These are phyloP conservation scores for Dunaliella primolecta DNA, from an alignment of 139 green algal species.

Conservation along the genomic window DNA sequence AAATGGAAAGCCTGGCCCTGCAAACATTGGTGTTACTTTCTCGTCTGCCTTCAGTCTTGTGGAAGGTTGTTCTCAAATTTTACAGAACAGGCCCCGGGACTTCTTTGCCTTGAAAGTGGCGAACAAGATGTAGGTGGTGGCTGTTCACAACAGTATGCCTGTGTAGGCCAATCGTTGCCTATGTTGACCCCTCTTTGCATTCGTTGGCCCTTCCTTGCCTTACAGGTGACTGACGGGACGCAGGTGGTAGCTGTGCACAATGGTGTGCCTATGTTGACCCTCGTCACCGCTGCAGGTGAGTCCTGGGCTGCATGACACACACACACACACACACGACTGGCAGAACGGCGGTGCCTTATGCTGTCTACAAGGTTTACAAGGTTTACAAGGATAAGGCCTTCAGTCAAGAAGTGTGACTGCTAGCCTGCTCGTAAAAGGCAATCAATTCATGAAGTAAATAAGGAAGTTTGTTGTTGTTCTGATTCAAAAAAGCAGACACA, in stretches of 20 bases:
- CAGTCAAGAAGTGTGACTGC: too few species aligned
- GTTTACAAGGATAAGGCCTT: too few species aligned
- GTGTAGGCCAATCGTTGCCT: slow-evolving; percentile 45
- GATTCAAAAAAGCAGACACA: too few species aligned
- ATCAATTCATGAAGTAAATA: too few species aligned
- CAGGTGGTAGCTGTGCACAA: slow-evolving; percentile 51
- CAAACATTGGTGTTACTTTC: too few species aligned
- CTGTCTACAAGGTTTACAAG: too few species aligned
- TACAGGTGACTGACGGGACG: slow-evolving; percentile 66
- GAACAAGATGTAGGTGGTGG: slow-evolving; percentile 50
- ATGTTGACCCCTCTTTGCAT: background rate
- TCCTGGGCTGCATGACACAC: too few species aligned
- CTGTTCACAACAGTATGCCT: slow-evolving; percentile 51
- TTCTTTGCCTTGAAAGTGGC: slow-evolving; percentile 46
- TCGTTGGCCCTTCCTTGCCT: background rate
- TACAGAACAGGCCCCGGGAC: background rate
- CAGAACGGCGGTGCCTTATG: too few species aligned
- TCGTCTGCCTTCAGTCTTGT: background rate
- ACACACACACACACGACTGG: too few species aligned
- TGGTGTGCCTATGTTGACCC: slow-evolving; percentile 59
- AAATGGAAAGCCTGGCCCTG: too few species aligned
- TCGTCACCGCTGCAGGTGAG: slow-evolving; percentile 69
- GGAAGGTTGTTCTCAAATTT: background rate
- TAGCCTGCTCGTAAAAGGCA: too few species aligned
- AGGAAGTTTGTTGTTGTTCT: too few species aligned